Percentiles rank a stretch among this genome's conserved stretches.
phyloP scores from a whole-genome alignment of 139 green algal genomes.

The Raphidocelis subcapitata region DNA sequence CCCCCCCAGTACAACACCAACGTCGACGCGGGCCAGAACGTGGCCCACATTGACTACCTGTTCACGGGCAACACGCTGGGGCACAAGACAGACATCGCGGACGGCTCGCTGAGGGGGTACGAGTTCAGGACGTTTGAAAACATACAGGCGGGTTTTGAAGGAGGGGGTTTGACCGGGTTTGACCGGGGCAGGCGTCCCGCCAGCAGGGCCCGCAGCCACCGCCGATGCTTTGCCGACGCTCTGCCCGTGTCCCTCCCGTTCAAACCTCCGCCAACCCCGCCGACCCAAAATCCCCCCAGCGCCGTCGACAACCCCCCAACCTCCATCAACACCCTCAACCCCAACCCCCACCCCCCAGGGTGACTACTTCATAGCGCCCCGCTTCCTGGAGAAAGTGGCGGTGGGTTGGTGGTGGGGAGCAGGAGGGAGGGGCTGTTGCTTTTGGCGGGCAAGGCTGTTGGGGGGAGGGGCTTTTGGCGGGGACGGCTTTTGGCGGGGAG shows the following conservation, averaged over 20 bases:
- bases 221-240: background rate
- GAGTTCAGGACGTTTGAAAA: conserved; percentile 69
- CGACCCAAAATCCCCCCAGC: too few relatives aligned
- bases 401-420: conserved; percentile 27
- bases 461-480: too few relatives aligned
- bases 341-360: too few relatives aligned
- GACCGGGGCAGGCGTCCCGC: too few relatives aligned
- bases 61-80: conserved; percentile 73
- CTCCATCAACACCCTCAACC: too few relatives aligned
- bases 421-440: too few relatives aligned
- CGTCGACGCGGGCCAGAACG: conserved; percentile 49
- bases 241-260: background rate
- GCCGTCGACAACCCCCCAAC: too few relatives aligned
- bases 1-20: conserved; percentile 36
- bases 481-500: too few relatives aligned
- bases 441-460: too few relatives aligned
- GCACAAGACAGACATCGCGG: conserved; percentile 74
- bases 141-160: too few relatives aligned
- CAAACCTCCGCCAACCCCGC: background rate
- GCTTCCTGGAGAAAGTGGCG: conserved; percentile 75
- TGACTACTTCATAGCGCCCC: conserved; percentile 85
- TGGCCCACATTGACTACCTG: conserved; percentile 61
- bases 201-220: too few relatives aligned
- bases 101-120: conserved; percentile 59
- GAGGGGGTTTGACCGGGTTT: too few relatives aligned